phyloP scores from a whole-genome alignment of 495 filamentous ascomycete species.

The Tuber microsphaerosporum region DNA sequence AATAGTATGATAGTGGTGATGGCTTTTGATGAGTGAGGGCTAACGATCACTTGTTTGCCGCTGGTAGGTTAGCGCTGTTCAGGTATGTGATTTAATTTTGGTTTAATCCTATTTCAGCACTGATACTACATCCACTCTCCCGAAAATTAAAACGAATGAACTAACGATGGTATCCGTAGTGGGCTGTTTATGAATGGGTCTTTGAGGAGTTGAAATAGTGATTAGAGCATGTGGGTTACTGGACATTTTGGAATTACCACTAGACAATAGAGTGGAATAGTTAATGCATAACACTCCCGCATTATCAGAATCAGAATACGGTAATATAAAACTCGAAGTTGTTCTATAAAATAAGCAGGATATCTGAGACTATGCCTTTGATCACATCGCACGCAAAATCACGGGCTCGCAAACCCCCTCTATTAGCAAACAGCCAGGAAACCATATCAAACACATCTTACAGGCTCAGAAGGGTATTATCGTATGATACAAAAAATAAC shows the following conservation, averaged over 20 bases:
- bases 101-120: background rate
- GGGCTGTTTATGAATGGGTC: slow-evolving; percentile 79
- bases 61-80: slow-evolving; percentile 44
- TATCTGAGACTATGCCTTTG: slow-evolving; percentile 3
- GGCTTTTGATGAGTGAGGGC: background rate
- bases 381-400: background rate
- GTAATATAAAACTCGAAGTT: background rate
- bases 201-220: slow-evolving; percentile 45
- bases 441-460: background rate
- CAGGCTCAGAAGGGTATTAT: background rate
- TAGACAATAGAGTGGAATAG: background rate
- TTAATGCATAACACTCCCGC: background rate
- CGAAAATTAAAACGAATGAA: background rate
- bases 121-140: background rate
- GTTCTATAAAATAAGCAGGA: background rate
- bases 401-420: background rate
- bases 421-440: background rate
- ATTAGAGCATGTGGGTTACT: background rate
- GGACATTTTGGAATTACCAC: background rate
- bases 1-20: background rate
- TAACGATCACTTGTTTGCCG: slow-evolving; percentile 9
- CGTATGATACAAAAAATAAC: background rate
- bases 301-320: background rate
- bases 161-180: slow-evolving; percentile 47
- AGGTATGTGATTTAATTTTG: slow-evolving; percentile 44